Evolutionary conservation across 345 rosid species (phyloP).

Genomic region (Corchorus olitorius): DNA sequence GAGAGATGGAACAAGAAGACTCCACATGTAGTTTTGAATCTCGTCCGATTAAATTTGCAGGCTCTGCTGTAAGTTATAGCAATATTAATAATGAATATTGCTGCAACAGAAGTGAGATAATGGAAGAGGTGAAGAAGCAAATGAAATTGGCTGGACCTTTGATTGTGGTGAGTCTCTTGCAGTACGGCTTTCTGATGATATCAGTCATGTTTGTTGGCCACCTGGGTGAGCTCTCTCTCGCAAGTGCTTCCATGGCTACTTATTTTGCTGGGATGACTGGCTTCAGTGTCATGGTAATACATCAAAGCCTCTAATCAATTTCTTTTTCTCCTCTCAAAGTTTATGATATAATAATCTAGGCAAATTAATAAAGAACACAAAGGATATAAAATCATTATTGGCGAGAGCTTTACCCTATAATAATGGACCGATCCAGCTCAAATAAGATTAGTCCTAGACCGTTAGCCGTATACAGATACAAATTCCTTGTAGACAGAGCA

Average conservation of each 20-base stretch:
- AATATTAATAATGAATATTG: not conserved
- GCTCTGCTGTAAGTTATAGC: not conserved
- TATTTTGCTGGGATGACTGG: conserved; percentile 48
- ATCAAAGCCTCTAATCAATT: not conserved
- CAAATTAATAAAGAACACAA: too few relatives aligned
- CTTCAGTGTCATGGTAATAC: conserved; percentile 34
- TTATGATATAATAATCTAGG: too few relatives aligned
- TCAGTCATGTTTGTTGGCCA: conserved; percentile 45
- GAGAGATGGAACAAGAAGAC: conserved; percentile 24
- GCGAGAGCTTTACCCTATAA: too few relatives aligned
- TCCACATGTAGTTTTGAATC: not conserved
- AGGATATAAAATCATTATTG: too few relatives aligned
- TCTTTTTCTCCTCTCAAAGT: not conserved
- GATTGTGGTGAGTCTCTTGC: conserved; percentile 33
- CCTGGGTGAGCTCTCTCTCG: conserved; percentile 35
- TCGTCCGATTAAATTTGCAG: conserved; percentile 7
- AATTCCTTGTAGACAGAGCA: too few relatives aligned
- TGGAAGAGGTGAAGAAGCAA: conserved; percentile 37
- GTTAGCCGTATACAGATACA: too few relatives aligned
- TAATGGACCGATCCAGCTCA: too few relatives aligned
- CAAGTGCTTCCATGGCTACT: conserved; percentile 51
- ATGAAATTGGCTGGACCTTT: conserved; percentile 39
- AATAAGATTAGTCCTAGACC: too few relatives aligned
- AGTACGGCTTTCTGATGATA: conserved; percentile 34
- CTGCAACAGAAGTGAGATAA: conserved; percentile 20